Evolutionary conservation across 2,329 filamentous ascomycete species (phyloP), one percentile per base, ranked within the genome.

Genomic region (Epichloe sylvatica): DNA sequence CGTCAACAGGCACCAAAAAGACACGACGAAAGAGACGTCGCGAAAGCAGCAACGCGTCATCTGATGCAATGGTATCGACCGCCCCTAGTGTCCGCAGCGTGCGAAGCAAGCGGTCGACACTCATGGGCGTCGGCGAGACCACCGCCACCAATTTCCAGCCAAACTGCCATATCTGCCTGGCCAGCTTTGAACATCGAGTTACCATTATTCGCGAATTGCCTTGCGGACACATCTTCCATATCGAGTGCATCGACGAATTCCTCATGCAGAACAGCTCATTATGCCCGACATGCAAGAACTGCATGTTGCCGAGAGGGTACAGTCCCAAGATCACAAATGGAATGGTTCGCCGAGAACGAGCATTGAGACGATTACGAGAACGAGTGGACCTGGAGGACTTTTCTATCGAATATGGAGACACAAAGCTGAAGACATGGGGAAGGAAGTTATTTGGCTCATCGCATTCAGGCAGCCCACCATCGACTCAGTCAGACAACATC

Each of bases 141-240:
- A 64, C 66, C 33, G 71, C 71, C 5, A 75, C 77, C 15, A 74
- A 86, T 56, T 80, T 81, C 19, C 92, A 97, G 62, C 81, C 86
- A 0, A 82, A 77, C 2, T 97, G 92, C 62, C 80, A 86, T n/a
- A 95, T 97, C 48, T 98, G 92, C 61, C 74, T 94, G 1, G 85
- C 88, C 49, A 80, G 86, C 52, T 97, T 87, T 60, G 75, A 84
- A 30, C 76, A 80, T 15, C 76, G 78, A 37, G 68, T 74, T 17
- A 84, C 86, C 0, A 77, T 81, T 19, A 89, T 97, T 49, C 84
- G 89, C 49, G 86, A 96, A 65, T 72, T 97, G 3, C 81, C 87
- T 0, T 98, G 92, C 58, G 81, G 84, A 0, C 92, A 98, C 63
- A 91, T 97, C 50, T 98, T 90, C 65, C 91, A 98, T 56, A 84